These are phyloP conservation scores for Boeremia lycopersici DNA, from an alignment of 2,329 filamentous ascomycete species.

Conservation along the genomic window DNA sequence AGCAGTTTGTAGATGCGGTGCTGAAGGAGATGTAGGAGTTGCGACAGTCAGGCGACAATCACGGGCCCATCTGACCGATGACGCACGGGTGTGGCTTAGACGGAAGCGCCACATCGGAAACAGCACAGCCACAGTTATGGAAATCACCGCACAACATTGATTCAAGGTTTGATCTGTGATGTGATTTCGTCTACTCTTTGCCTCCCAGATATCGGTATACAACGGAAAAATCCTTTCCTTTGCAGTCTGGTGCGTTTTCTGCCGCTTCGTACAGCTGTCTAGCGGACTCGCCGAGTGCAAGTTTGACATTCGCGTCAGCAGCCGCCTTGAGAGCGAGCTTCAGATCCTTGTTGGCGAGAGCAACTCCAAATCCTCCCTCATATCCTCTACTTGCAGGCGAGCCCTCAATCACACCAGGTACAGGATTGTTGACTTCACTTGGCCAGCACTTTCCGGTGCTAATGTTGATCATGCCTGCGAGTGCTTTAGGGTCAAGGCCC, in stretches of 20 bases:
- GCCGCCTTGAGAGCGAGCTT: conserved; percentile 56
- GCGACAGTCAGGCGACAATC: conserved; percentile 9
- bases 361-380: conserved; percentile 57
- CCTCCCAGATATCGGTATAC: conserved; percentile 58
- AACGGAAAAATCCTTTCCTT: conserved; percentile 58
- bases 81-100: conserved; percentile 16
- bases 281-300: conserved; percentile 54
- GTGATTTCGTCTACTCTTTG: conserved; percentile 44
- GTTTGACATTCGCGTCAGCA: conserved; percentile 51
- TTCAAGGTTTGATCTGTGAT: not conserved
- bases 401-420: conserved; percentile 78
- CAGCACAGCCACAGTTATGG: not conserved
- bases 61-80: conserved; percentile 1
- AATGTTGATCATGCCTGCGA: conserved; percentile 88
- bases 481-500: conserved; percentile 67
- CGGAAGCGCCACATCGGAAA: not conserved
- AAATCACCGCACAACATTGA: too few relatives aligned
- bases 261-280: conserved; percentile 54
- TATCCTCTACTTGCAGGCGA: conserved; percentile 78
- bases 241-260: conserved; percentile 51
- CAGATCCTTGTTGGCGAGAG: conserved; percentile 57
- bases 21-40: not conserved
- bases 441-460: conserved; percentile 97
- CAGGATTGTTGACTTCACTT: conserved; percentile 93
- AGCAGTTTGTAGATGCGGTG: not conserved